Conservation (phyloP, 1,284 basidiomycete species). For the Melampsora occidentalis region DNA sequence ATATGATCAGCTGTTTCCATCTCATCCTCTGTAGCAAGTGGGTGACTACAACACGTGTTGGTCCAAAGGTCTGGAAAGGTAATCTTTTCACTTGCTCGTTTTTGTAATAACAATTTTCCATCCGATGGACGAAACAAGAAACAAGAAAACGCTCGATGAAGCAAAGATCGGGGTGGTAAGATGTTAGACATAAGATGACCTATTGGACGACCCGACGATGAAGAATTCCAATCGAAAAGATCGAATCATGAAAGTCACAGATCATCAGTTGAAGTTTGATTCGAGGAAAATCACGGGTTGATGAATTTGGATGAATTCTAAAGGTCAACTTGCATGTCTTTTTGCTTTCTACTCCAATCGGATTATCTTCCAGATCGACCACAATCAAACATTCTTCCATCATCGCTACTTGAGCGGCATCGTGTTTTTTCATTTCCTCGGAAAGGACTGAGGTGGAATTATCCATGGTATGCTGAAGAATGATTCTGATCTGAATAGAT, state of each 20-base stretch:
- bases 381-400: slow-evolving; percentile 94
- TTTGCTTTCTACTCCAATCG: slow-evolving; percentile 89
- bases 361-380: slow-evolving; percentile 81
- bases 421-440: slow-evolving; percentile 49
- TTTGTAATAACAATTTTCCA: slow-evolving; percentile 91
- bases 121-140: slow-evolving; percentile 94
- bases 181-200: slow-evolving; percentile 99
- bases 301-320: not conserved
- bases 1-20: slow-evolving; percentile 68
- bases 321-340: slow-evolving; percentile 76
- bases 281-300: not conserved
- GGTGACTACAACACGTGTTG: slow-evolving; percentile 98
- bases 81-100: slow-evolving; percentile 94
- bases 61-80: slow-evolving; percentile 99
- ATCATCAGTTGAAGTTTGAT: not conserved
- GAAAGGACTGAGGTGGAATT: slow-evolving; percentile 25
- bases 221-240: not conserved
- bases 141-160: slow-evolving; percentile 96
- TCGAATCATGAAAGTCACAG: not conserved
- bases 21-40: slow-evolving; percentile 72
- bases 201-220: not conserved
- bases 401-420: slow-evolving; percentile 63
- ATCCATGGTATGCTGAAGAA: not conserved
- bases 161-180: slow-evolving; percentile 66
- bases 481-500: no score